Evolutionary conservation across 2,329 filamentous ascomycete genomes (phyloP).

Genomic region (Colletotrichum incanum): DNA sequence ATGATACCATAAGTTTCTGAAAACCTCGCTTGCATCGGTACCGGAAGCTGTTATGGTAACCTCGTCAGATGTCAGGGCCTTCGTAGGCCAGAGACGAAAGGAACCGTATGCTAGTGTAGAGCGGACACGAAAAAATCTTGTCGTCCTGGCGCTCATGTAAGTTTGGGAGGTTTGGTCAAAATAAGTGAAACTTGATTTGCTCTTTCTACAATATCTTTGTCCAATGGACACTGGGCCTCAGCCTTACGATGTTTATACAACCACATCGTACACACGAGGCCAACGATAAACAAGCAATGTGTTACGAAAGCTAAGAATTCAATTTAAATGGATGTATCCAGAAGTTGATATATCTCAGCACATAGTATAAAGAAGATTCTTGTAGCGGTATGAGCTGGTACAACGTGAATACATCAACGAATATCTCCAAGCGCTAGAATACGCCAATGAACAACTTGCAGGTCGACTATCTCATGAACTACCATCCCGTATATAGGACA

Average conservation of each 20-base stretch:
- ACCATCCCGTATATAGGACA: no score
- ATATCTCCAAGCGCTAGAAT: neutral
- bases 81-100: neutral
- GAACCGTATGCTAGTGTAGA: neutral
- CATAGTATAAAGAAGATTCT: neutral
- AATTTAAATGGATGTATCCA: neutral
- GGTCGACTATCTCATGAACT: neutral
- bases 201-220: neutral
- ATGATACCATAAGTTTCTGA: no score
- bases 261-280: no score
- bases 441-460: neutral
- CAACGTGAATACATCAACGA: neutral
- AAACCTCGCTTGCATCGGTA: rapidly evolving
- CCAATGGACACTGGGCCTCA: neutral
- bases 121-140: neutral
- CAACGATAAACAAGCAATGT: neutral
- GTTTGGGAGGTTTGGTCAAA: no score
- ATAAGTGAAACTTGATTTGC: neutral
- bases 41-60: neutral
- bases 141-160: no score
- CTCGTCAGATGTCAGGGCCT: neutral
- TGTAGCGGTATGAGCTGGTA: neutral
- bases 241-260: neutral
- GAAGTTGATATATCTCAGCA: neutral
- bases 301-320: neutral